phyloP scores from a whole-genome alignment of 805 yeast genomes.

The Nakazawaea holstii region DNA sequence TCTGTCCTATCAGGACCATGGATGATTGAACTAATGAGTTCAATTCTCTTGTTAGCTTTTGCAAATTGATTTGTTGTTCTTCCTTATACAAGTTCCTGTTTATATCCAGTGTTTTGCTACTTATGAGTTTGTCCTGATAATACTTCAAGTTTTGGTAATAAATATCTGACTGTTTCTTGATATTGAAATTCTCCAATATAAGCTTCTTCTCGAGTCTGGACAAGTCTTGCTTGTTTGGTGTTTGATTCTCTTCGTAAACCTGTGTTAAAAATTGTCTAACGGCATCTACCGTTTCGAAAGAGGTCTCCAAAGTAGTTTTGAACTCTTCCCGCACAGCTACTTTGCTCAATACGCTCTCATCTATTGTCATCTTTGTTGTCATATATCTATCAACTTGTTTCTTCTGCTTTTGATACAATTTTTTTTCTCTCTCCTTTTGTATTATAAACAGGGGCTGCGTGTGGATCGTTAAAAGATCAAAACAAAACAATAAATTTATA shows the following conservation, averaged over 20 bases:
- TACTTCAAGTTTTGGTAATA: neutral
- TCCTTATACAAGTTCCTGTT: neutral
- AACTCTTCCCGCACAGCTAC: neutral
- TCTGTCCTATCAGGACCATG: slow-evolving; percentile 1
- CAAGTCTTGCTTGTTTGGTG: slow-evolving; percentile 1
- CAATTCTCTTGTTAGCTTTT: neutral
- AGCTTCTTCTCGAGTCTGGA: neutral
- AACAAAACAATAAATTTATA: neutral
- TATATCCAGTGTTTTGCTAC: neutral
- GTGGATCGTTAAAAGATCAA: neutral
- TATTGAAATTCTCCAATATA: slow-evolving; percentile 6
- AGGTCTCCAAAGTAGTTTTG: neutral
- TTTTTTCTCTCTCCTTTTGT: no score
- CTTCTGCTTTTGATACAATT: no score
- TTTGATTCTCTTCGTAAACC: slow-evolving; percentile 3
- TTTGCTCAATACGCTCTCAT: neutral
- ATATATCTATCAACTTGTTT: neutral
- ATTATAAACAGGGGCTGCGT: no score
- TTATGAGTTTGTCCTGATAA: neutral
- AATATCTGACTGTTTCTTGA: slow-evolving; percentile 4
- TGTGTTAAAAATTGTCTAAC: neutral
- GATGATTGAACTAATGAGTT: neutral
- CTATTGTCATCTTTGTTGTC: neutral
- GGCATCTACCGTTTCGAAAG: slow-evolving; percentile 1
- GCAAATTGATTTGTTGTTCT: neutral